Base-by-base conservation (phyloP, 352 stramenopile species). In the Globisporangium paroecandrum region DNA sequence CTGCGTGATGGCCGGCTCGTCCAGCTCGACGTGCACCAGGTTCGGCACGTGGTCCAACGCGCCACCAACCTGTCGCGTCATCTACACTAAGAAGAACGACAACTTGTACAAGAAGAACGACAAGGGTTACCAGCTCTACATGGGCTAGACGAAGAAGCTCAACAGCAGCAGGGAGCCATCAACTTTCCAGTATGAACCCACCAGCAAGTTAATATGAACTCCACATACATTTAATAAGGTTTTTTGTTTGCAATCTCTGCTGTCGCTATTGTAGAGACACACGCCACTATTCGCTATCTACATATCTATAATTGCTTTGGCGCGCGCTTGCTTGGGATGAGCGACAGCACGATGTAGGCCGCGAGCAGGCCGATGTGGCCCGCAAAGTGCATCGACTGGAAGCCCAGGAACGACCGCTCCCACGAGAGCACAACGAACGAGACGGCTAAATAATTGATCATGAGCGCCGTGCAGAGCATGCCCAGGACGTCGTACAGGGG, bases 401-500 rank as follows among this genome's bases (percentile, higher is more conserved):
- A 90, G 15, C 77, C 78, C 4, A 71, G 56, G 15, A 89, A 59
- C 0, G 83, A 74, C 1, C 87, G 70, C 49, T 82, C 68, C 82
- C 78, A 90, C 61, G 82, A 89, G 27, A 92, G 71, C 60, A 89
- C 82, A 7, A 87, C 76, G 63, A 92, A 92, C n/a, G 84, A 83
- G 3, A 90, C 74, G 1, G 77, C 84, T 57, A 93, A 68, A 66
- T 91, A 93, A 69, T 93, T 83, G 46, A 91, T 89, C 47, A 81
- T 79, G 65, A 91, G 68, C 29, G 76, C 65, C 22, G 85, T 93
- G 58, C 68, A 75, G 43, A 91, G 61, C 69, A 83, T 76, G 34
- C 85, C 77, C 12, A 83, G 69, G 7, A 81, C 10, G 58, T 93
- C 83, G 69, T 93, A 93, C 6, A 91, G 49, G 32, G 68, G 72